These are phyloP conservation scores for Citropsis articulata DNA, from an alignment of 345 rosid genomes.

Conservation along the genomic window DNA sequence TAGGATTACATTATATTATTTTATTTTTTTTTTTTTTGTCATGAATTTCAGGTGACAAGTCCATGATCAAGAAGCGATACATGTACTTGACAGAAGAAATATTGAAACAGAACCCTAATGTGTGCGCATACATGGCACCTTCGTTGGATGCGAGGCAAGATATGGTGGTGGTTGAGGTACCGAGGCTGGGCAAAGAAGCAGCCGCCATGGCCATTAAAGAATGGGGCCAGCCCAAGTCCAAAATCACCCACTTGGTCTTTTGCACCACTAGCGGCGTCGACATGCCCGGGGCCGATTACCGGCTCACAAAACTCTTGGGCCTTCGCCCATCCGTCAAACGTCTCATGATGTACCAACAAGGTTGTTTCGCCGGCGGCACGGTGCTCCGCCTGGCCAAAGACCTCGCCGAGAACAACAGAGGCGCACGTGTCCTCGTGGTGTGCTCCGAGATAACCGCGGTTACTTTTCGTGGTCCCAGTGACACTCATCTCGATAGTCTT, in stretches of 20 bases:
- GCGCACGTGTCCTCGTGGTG: slow-evolving; percentile 48
- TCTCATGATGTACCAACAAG: slow-evolving; percentile 59
- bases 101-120: slow-evolving; percentile 35
- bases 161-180: slow-evolving; percentile 44
- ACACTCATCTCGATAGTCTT: slow-evolving; percentile 36
- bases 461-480: slow-evolving; percentile 49
- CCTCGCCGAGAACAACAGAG: slow-evolving; percentile 53
- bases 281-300: slow-evolving; percentile 64
- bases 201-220: slow-evolving; percentile 47
- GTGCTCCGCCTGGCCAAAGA: slow-evolving; percentile 57
- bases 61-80: slow-evolving; percentile 45
- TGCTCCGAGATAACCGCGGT: slow-evolving; percentile 36
- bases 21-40: not conserved
- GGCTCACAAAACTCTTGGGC: slow-evolving; percentile 55
- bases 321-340: slow-evolving; percentile 51
- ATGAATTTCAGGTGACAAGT: slow-evolving; percentile 38
- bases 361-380: slow-evolving; percentile 47
- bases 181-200: slow-evolving; percentile 51
- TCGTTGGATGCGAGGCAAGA: slow-evolving; percentile 47
- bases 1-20: no score
- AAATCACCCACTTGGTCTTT: slow-evolving; percentile 53
- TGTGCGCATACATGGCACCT: slow-evolving; percentile 40
- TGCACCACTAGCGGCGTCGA: slow-evolving; percentile 55
- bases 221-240: slow-evolving; percentile 60
- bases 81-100: slow-evolving; percentile 44